Evolutionary conservation across 1,284 basidiomycete genomes (phyloP).

Genomic region (Boletus smithii): DNA sequence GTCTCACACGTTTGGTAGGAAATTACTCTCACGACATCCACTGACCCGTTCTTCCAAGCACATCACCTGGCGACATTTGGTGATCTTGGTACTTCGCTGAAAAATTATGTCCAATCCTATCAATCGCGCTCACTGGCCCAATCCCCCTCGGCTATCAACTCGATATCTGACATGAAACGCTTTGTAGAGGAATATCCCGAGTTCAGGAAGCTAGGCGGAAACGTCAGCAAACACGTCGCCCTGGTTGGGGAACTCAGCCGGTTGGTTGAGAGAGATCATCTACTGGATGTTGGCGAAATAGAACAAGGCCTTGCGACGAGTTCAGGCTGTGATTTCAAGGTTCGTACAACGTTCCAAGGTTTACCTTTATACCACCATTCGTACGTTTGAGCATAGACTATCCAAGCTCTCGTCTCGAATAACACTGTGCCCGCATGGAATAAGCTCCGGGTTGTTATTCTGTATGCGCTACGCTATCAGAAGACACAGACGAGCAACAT

Average conservation of each 20-base stretch:
- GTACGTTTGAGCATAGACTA: constrained; percentile 50
- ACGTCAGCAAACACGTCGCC: constrained; percentile 98
- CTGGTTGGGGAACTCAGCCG: constrained; percentile 94
- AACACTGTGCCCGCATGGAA: constrained; percentile 68
- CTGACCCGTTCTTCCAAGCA: constrained; percentile 93
- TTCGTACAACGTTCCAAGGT: constrained; percentile 32
- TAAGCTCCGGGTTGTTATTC: constrained; percentile 90
- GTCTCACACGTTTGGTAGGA: constrained; percentile 54
- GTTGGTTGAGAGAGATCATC: constrained; percentile 80
- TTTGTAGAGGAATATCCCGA: constrained; percentile 99
- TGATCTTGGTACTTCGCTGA: constrained; percentile 91
- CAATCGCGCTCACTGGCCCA: constrained; percentile 81
- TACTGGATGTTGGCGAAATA: constrained; percentile 90
- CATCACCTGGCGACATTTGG: constrained; percentile 95
- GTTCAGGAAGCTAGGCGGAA: constrained; percentile 93
- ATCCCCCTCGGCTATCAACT: constrained; percentile 84
- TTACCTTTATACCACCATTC: neutral
- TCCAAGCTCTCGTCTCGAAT: constrained; percentile 73
- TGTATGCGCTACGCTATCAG: constrained; percentile 95
- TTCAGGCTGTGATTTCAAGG: constrained; percentile 85
- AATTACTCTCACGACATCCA: constrained; percentile 88
- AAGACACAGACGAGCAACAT: constrained; percentile 87
- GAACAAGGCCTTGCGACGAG: constrained; percentile 96
- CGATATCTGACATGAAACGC: constrained; percentile 94
- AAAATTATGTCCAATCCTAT: constrained; percentile 93